Evolutionary conservation across 2,329 filamentous ascomycete species (phyloP).

Genomic region (Bisporella sp.): DNA sequence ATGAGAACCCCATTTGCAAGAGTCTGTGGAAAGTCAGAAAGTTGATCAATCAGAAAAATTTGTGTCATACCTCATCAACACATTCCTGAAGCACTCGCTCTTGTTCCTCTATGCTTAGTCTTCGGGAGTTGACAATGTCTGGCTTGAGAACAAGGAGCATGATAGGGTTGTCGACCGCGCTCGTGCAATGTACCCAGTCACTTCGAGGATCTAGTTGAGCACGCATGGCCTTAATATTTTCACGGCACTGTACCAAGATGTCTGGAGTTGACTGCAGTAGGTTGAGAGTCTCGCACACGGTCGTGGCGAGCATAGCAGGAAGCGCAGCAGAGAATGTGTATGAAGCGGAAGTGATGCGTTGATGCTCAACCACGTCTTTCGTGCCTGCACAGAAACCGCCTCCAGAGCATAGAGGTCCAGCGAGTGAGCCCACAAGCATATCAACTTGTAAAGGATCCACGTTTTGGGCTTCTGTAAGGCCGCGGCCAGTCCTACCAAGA

Average conservation of each 20-base stretch:
- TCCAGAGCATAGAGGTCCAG: slow-evolving; percentile 83
- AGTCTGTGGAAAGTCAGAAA: slow-evolving; percentile 42
- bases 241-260: slow-evolving; percentile 68
- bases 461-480: slow-evolving; percentile 92
- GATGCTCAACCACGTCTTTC: slow-evolving; percentile 89
- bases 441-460: slow-evolving; percentile 90
- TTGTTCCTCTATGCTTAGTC: slow-evolving; percentile 67
- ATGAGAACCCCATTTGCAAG: slow-evolving; percentile 86
- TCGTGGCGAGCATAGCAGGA: slow-evolving; percentile 91
- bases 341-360: slow-evolving; percentile 83
- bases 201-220: slow-evolving; percentile 85
- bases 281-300: slow-evolving; percentile 82
- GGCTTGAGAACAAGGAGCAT: slow-evolving; percentile 78
- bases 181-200: slow-evolving; percentile 85
- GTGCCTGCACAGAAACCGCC: slow-evolving; percentile 94
- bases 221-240: slow-evolving; percentile 81
- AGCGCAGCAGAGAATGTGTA: slow-evolving; percentile 96
- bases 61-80: slow-evolving; percentile 77
- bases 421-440: slow-evolving; percentile 92
- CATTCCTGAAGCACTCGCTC: slow-evolving; percentile 80
- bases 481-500: slow-evolving; percentile 82
- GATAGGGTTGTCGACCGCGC: slow-evolving; percentile 76
- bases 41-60: background rate
- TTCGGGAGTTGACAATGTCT: slow-evolving; percentile 67
- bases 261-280: slow-evolving; percentile 84